These are phyloP conservation scores for Nemania sp. DNA, from an alignment of 2,329 filamentous ascomycete genomes.

Conservation along the genomic window DNA sequence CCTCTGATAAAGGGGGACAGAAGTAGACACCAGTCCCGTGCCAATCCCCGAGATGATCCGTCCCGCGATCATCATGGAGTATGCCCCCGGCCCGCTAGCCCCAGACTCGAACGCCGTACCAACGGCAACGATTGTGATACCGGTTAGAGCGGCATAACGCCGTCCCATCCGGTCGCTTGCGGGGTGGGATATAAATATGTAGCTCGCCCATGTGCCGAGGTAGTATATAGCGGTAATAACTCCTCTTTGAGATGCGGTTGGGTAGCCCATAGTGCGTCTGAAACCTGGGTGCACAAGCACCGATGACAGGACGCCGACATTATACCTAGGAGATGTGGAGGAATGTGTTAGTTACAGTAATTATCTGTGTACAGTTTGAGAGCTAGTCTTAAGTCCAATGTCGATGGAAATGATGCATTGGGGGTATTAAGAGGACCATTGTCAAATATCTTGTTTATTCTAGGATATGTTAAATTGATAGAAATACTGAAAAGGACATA, in stretches of 20 bases:
- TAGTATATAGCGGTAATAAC: conserved; percentile 70
- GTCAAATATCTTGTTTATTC: too few species aligned
- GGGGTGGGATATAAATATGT: conserved; percentile 65
- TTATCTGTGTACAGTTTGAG: neutral
- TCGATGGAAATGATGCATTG: neutral
- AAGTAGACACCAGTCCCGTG: conserved; percentile 66
- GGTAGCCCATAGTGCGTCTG: conserved; percentile 59
- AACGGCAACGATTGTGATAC: conserved; percentile 60
- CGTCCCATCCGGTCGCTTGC: conserved; percentile 64
- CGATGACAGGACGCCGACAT: conserved; percentile 68
- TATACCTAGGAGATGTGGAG: conserved; percentile 57
- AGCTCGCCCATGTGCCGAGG: conserved; percentile 66
- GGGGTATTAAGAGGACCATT: too few species aligned
- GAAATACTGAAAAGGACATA: neutral
- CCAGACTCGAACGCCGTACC: conserved; percentile 62
- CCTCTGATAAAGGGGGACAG: conserved; percentile 70
- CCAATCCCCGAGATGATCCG: conserved; percentile 65
- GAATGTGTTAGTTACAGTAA: neutral
- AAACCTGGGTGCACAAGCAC: conserved; percentile 69
- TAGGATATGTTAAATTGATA: neutral
- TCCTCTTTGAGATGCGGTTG: conserved; percentile 60
- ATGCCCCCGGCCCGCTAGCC: conserved; percentile 56
- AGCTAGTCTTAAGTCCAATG: too few species aligned
- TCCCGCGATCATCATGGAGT: conserved; percentile 63
- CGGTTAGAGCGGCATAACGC: conserved; percentile 62